Evolutionary conservation across 495 filamentous ascomycete species (phyloP).

Genomic region (Tuber microsphaerosporum): DNA sequence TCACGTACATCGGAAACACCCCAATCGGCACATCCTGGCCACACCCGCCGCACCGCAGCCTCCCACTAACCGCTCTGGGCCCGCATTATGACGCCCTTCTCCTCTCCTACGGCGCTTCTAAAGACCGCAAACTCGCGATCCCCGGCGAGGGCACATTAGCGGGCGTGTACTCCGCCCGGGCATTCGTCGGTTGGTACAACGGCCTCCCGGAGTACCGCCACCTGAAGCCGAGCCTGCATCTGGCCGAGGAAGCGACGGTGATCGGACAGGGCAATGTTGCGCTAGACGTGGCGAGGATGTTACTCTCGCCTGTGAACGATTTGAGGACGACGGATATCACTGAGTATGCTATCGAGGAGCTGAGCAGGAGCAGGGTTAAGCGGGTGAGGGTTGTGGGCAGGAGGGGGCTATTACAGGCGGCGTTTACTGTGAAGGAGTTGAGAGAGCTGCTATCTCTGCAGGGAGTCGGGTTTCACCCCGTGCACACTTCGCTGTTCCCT

Average conservation of each 20-base stretch:
- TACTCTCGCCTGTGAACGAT: constrained; percentile 63
- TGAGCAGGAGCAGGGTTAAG: constrained; percentile 67
- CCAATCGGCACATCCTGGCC: constrained; percentile 57
- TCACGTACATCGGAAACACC: constrained; percentile 88
- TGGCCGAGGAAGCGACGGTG: constrained; percentile 74
- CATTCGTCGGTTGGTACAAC: constrained; percentile 98
- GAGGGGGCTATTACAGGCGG: constrained; percentile 79
- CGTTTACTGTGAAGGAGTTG: constrained; percentile 90
- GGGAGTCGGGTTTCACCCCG: constrained; percentile 61
- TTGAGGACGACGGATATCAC: constrained; percentile 81
- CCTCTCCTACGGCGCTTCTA: constrained; percentile 84
- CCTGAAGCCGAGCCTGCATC: constrained; percentile 66
- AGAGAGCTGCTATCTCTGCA: constrained; percentile 79
- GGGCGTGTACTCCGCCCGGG: constrained; percentile 79
- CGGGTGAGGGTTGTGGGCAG: constrained; percentile 77
- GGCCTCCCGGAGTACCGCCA: constrained; percentile 76
- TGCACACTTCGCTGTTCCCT: constrained; percentile 55
- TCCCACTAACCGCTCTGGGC: constrained; percentile 62
- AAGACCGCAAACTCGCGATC: constrained; percentile 70
- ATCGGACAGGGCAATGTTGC: constrained; percentile 96
- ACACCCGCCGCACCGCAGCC: constrained; percentile 44
- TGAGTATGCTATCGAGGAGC: constrained; percentile 65
- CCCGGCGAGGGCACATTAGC: constrained; percentile 65
- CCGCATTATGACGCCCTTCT: constrained; percentile 87
- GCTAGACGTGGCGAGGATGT: constrained; percentile 81